These are phyloP conservation scores for Tuber microsphaerosporum DNA, from an alignment of 495 filamentous ascomycete genomes.

Conservation along the genomic window DNA sequence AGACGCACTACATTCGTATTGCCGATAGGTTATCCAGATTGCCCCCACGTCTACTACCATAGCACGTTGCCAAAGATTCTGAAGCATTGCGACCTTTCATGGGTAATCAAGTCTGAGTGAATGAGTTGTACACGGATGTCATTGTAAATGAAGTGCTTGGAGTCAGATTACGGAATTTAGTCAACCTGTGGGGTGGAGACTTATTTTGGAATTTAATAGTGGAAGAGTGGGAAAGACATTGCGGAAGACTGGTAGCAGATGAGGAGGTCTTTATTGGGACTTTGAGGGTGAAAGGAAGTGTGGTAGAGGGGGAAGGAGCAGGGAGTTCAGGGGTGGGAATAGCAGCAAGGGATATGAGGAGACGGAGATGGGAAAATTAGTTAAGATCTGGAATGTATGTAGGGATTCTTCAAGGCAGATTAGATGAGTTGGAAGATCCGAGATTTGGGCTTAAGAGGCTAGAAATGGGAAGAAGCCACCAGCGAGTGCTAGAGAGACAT, in stretches of 20 bases:
- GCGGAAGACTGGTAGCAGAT: no score
- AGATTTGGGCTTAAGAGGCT: neutral
- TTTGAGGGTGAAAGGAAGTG: no score
- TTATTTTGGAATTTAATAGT: no score
- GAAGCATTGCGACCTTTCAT: no score
- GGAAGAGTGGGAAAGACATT: no score
- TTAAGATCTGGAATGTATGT: neutral
- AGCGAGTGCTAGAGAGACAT: no score
- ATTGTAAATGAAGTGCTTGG: neutral
- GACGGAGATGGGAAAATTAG: neutral
- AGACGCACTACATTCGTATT: neutral
- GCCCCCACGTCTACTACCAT: fast-evolving
- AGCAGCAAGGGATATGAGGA: neutral
- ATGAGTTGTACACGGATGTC: neutral
- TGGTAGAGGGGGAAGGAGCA: neutral
- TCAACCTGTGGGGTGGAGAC: no score
- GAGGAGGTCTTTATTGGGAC: no score
- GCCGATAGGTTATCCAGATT: neutral
- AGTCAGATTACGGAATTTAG: neutral
- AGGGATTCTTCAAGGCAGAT: neutral
- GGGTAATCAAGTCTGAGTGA: no score
- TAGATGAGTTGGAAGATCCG: neutral
- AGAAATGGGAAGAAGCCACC: neutral
- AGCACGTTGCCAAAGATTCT: neutral
- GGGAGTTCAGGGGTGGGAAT: no score